Evolutionary conservation across 2,329 filamentous ascomycete species (phyloP), one percentile per base, ranked within the genome.

Genomic region (Colletotrichum sp.): DNA sequence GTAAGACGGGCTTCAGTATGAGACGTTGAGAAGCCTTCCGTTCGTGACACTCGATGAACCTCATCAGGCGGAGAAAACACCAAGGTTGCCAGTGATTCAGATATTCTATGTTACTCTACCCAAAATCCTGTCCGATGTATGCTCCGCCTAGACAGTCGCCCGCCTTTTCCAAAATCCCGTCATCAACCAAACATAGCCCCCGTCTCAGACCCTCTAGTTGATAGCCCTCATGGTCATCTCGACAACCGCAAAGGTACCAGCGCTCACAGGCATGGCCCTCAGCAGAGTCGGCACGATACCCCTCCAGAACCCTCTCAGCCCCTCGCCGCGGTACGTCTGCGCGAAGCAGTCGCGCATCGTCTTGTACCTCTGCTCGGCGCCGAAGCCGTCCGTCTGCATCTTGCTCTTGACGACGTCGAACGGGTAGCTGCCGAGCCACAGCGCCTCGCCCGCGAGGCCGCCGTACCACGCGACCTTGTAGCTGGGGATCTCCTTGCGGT

Each of bases 331-430:
- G 88, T 91, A 98, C 3, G 94, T 97, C 89, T 98, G 92, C 74
- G 89, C 90, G 85, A 98, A 97, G 87, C 95, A 97, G 85, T 97
- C 94, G 67, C 93, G 91, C 96, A 98, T 98, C 71, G 88, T 93
- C 83, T 87, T 91, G 86, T 94, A 99, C 82, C 90, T 90, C 87
- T 93, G 92, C 77, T 90, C 86, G 64, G 84, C 76, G 6, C 95
- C 95, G 82, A 98, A 97, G 1, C 95, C 96, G 86, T 99, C 97
- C 74, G 94, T 98, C 90, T 99, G 97, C 96, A 98, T 98, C 91
- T 98, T 98, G 86, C 95, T 98, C 94, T 99, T 99, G 86, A 99
- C 87, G 32, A 99, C 96, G 86, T 99, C 97, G 78, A 99, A 94
- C 26, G 97, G 97, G 86, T 99, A 99, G 82, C 95, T 98, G 43